phyloP scores from a whole-genome alignment of 2,329 filamentous ascomycete genomes.

The Aspergillus unguis region DNA sequence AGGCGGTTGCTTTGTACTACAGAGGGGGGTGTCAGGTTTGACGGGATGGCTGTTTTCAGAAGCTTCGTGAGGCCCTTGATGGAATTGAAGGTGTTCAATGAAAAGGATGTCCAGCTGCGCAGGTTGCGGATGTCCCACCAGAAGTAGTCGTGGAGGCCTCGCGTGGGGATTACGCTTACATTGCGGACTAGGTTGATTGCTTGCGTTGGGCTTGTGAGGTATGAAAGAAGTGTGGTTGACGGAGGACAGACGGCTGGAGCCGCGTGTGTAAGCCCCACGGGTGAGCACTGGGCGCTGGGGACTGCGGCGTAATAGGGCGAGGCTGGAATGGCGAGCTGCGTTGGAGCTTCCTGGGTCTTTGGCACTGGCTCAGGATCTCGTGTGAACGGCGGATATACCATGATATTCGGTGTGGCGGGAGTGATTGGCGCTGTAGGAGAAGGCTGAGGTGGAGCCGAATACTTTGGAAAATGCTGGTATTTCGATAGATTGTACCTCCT shows the following conservation, averaged over 20 bases:
- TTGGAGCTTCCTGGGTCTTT: constrained; percentile 39
- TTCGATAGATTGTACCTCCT: constrained; percentile 78
- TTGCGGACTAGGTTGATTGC: constrained; percentile 77
- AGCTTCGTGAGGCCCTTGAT: constrained; percentile 71
- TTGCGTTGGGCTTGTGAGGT: constrained; percentile 76
- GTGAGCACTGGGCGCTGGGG: constrained; percentile 26
- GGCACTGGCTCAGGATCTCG: constrained; percentile 36
- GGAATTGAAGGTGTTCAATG: constrained; percentile 64
- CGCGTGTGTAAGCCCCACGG: constrained; percentile 25
- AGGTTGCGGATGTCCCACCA: constrained; percentile 96
- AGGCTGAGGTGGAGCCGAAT: constrained; percentile 46
- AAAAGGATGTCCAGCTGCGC: constrained; percentile 79
- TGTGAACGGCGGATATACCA: constrained; percentile 36
- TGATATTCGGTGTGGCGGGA: constrained; percentile 37
- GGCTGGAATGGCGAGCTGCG: constrained; percentile 29
- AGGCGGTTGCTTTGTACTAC: constrained; percentile 48
- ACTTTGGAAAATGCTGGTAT: constrained; percentile 70
- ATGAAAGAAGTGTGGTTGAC: constrained; percentile 69
- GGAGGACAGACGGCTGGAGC: constrained; percentile 26
- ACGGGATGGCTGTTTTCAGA: constrained; percentile 63
- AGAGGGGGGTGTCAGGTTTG: constrained; percentile 37
- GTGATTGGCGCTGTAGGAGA: constrained; percentile 39
- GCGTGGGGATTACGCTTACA: constrained; percentile 63
- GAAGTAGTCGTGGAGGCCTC: constrained; percentile 74
- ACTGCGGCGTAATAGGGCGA: constrained; percentile 27